Evolutionary conservation across 2,329 filamentous ascomycete species (phyloP).

Genomic region (Microdochium bolleyi): DNA sequence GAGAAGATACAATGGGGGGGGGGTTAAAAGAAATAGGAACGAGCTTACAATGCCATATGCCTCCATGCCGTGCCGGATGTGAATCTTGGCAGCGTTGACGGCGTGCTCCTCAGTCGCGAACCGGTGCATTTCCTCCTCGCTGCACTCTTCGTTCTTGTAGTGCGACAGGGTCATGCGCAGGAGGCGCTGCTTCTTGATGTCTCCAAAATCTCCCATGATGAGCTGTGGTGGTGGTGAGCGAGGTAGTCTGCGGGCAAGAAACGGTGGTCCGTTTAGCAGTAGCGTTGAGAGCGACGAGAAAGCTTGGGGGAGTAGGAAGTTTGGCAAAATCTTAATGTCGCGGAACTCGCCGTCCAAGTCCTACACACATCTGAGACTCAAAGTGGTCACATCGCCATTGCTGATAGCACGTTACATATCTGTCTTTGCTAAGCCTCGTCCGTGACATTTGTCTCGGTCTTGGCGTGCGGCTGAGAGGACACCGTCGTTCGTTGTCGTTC

Average conservation of each 20-base stretch:
- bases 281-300: too few relatives aligned
- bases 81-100: neutral
- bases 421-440: neutral
- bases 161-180: constrained; percentile 2
- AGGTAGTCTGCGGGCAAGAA: neutral
- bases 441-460: neutral
- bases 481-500: too few relatives aligned
- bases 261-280: neutral
- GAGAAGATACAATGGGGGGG: neutral
- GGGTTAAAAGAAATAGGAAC: neutral
- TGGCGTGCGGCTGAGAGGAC: neutral
- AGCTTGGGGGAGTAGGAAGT: neutral
- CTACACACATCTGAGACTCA: neutral
- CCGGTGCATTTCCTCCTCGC: constrained; percentile 1
- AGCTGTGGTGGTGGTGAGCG: neutral
- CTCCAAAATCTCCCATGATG: neutral
- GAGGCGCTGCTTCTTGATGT: constrained; percentile 1
- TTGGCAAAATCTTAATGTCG: neutral
- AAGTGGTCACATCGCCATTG: neutral
- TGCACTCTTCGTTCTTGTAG: neutral
- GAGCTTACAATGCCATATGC: constrained; percentile 1
- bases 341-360: neutral
- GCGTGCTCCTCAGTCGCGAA: constrained; percentile 1
- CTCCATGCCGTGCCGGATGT: constrained; percentile 1
- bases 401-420: neutral